Base-by-base conservation (phyloP, 2,329 filamentous ascomycete genomes). In the Neoarthrinium moseri region DNA sequence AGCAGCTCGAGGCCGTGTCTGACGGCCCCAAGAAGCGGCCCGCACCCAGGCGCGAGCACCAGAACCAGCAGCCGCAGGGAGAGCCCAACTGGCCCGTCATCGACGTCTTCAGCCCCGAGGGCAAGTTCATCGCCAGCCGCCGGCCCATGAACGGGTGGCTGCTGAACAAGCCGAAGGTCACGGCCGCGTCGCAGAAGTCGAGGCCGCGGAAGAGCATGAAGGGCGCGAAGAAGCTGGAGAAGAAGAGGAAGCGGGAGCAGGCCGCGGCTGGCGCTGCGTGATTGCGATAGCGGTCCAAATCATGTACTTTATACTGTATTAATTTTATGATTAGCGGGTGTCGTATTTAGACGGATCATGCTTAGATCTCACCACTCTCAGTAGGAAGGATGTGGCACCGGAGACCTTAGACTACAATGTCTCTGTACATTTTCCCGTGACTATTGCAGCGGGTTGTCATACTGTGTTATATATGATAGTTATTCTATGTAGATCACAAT, bases 41-140 rank as follows among this genome's bases (percentile, higher is more conserved):
- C 51, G 47, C 2, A 45, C 23, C 33, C 37, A 42, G 27, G 48
- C 41, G 46, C 49, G 33, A 37, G 50, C 43, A 53, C 43, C 46
- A 21, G 20, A 27, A 5, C 36, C n/a, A n/a, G n/a, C n/a, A n/a
- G n/a, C n/a, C 49, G 33, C 41, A 30, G 4, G 34, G 40, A 18
- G 65, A 73, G 54, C 63, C 64, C 1, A 66, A 70, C 18, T 83
- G 82, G 72, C 90, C 90, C 0, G 73, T 83, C 8, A 78, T 99
- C 6, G 91, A 97, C 54, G 82, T 97, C 0, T 96, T 87, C 59
- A 87, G 80, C 22, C 94, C 94, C 0, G 78, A 90, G 47, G 94
- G 94, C n/a, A 84, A 82, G 56, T 94, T 87, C 56, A 73, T 97
- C 23, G 85, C 77, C 1, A 69, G 72, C 8, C 74, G 89, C 27